Base-by-base conservation (phyloP, 306 rosid species). In the Casuarina cunninghamiana region DNA sequence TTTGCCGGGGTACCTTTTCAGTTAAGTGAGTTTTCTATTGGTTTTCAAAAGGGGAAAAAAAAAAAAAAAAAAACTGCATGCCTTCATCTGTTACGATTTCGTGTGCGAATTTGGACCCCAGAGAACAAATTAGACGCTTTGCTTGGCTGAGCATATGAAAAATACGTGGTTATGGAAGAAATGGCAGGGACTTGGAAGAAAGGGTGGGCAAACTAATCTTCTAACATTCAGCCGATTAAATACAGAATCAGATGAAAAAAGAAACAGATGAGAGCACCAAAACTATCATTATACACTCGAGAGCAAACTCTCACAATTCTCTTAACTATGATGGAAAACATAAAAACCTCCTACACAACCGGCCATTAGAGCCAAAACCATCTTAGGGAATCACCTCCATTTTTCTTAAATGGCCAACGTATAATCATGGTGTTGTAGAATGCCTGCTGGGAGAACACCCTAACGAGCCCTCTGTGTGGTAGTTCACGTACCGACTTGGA, bases 401-500 rank as follows among this genome's bases (percentile, higher is more conserved):
- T 61, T 74, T 62, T 68, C 58, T 49, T 10, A 67, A 54, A 60
- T 65, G 10, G 9, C 70, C 26, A 54, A 0, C 68, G 50, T 60
- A 65, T 44, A 39, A 11, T 84, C 86, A 91, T 77, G 91, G 93
- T 70, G 85, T 82, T 61, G 79, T 82, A 32, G 85, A 58, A 71
- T 71, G 87, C 66, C 53, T 77, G 15, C 72, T 66, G 11, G 88
- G 35, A 60, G 86, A 79, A 58, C 96, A 92, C 32, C 86, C 89
- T 2, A 81, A 41, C 10, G 84, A 74, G 51, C 90, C 87, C 1
- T 79, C 82, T 2, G 86, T 35, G 51, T 80, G 80, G 57, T 68
- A 89, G 79, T 92, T 92, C 4, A 90, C 97, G 19, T 81, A 92
- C 71, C 96, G 90, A 77, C 97, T 92, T 0, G 97, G 97, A 71